These are phyloP conservation scores for Hygrophorus russula DNA, from an alignment of 768 basidiomycete species.

Conservation along the genomic window DNA sequence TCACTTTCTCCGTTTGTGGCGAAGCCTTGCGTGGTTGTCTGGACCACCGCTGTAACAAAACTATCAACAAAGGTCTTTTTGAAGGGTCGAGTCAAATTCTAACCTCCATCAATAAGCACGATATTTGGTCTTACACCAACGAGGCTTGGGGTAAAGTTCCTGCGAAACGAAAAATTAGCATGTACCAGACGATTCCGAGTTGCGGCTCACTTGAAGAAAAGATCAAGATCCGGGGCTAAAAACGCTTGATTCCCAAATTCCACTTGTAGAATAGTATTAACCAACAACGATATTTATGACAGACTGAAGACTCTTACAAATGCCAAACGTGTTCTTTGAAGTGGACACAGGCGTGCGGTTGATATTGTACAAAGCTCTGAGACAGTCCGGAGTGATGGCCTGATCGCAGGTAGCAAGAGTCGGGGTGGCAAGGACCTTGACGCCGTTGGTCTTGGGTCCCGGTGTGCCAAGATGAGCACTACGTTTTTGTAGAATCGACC, in stretches of 20 bases:
- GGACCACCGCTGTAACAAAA: slow-evolving; percentile 11
- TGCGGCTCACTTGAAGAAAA: slow-evolving; percentile 17
- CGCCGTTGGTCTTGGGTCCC: slow-evolving; percentile 2
- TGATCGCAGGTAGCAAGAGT: slow-evolving; percentile 12
- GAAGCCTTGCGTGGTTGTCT: slow-evolving; percentile 13
- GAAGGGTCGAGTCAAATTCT: not conserved
- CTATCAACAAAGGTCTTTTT: no score
- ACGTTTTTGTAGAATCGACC: not conserved
- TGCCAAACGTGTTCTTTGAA: slow-evolving; percentile 19
- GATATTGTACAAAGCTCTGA: slow-evolving; percentile 24
- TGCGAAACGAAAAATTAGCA: not conserved
- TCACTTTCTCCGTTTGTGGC: slow-evolving; percentile 23
- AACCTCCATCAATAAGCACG: slow-evolving; percentile 37
- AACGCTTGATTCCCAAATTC: slow-evolving; percentile 33
- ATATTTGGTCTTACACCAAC: slow-evolving; percentile 28
- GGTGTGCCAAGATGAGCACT: not conserved
- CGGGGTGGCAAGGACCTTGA: not conserved
- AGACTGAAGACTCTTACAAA: slow-evolving; percentile 11
- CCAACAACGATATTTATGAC: not conserved
- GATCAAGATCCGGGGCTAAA: slow-evolving; percentile 28
- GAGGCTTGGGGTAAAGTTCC: slow-evolving; percentile 27
- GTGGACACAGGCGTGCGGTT: slow-evolving; percentile 17
- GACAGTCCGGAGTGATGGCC: slow-evolving; percentile 18
- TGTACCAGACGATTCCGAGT: no score
- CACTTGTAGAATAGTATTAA: slow-evolving; percentile 16